Evolutionary conservation across 306 rosid species (phyloP).

Genomic region (Begonia peltatifolia): DNA sequence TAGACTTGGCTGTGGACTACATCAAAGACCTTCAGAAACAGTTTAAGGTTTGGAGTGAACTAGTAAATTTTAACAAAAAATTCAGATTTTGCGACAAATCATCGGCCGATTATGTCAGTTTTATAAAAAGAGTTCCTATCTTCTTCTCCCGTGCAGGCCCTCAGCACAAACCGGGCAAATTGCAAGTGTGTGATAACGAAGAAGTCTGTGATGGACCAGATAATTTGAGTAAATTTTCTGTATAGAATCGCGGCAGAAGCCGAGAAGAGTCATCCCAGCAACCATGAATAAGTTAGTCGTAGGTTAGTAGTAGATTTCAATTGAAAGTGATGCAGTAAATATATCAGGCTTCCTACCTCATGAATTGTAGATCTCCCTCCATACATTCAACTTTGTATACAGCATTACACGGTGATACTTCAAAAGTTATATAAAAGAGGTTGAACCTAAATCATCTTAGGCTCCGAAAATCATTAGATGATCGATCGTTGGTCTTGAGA

Average conservation of each 20-base stretch:
- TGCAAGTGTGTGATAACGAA: slow-evolving; percentile 54
- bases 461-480: too few species aligned
- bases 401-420: too few species aligned
- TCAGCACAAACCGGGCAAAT: slow-evolving; percentile 50
- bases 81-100: background rate
- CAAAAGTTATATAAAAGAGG: too few species aligned
- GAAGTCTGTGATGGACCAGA: slow-evolving; percentile 34
- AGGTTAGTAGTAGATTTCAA: too few species aligned
- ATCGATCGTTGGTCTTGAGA: too few species aligned
- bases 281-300: too few species aligned
- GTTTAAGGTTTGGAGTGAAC: slow-evolving; percentile 41
- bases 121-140: background rate
- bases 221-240: slow-evolving; percentile 25
- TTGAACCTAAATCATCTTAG: too few species aligned
- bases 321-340: too few species aligned
- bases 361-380: too few species aligned
- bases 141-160: slow-evolving; percentile 29
- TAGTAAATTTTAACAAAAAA: background rate
- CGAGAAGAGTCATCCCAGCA: too few species aligned
- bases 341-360: too few species aligned
- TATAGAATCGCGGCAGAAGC: slow-evolving; percentile 7
- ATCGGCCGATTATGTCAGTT: background rate
- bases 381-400: too few species aligned
- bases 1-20: slow-evolving; percentile 86
- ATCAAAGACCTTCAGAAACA: slow-evolving; percentile 89